phyloP scores from a whole-genome alignment of 129 eudicot genomes.

The Mikania micrantha region DNA sequence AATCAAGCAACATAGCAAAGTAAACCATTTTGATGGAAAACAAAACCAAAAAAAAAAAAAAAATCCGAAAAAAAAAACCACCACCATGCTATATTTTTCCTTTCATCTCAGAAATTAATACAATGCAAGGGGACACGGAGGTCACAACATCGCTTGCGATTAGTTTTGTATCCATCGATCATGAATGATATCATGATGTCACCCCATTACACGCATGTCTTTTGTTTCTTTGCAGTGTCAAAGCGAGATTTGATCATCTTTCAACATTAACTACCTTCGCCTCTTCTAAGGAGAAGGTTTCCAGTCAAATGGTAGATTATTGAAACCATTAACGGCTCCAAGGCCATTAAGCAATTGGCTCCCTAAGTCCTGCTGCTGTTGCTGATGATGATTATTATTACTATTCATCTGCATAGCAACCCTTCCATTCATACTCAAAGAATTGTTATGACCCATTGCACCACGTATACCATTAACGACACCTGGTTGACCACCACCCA shows the following conservation, averaged over 20 bases:
- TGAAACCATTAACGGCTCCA: constrained; percentile 83
- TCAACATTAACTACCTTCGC: not conserved
- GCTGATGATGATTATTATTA: constrained; percentile 21
- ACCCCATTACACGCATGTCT: not conserved
- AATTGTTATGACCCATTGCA: constrained; percentile 53
- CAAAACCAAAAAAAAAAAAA: constrained; percentile 4
- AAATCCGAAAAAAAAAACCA: constrained; percentile 6
- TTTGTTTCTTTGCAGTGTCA: constrained; percentile 18
- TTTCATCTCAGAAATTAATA: constrained; percentile 46
- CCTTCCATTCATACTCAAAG: constrained; percentile 72
- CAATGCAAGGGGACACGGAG: constrained; percentile 18
- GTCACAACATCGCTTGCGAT: constrained; percentile 22
- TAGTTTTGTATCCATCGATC: not conserved
- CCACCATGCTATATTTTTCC: constrained; percentile 47
- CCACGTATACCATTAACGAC: constrained; percentile 74
- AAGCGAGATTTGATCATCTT: constrained; percentile 17
- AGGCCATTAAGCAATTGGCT: constrained; percentile 69
- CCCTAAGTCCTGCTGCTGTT: constrained; percentile 61
- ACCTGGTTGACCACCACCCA: constrained; percentile 61
- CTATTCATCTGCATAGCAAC: constrained; percentile 68
- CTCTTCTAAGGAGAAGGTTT: constrained; percentile 63
- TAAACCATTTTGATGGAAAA: constrained; percentile 30
- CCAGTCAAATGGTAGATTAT: constrained; percentile 91
- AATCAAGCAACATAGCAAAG: constrained; percentile 29
- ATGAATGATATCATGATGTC: constrained; percentile 4